Evolutionary conservation across 306 rosid genomes (phyloP).

Genomic region (Lupinus albus): DNA sequence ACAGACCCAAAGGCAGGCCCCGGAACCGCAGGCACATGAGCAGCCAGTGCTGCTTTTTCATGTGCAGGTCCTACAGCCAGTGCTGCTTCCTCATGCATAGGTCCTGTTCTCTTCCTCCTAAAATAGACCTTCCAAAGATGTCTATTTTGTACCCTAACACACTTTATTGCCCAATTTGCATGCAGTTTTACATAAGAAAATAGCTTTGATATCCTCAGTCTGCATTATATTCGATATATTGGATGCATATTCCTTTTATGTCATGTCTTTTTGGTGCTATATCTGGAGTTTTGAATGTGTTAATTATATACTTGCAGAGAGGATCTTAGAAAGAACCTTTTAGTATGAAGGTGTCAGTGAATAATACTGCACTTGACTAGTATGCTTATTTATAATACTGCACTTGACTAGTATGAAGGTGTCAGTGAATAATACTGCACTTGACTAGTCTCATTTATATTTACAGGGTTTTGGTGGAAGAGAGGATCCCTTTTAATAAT

Average conservation of each 20-base stretch:
- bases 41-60: too few species aligned
- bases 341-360: not conserved
- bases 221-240: conserved; percentile 1
- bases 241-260: not conserved
- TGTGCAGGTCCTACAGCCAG: too few species aligned
- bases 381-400: not conserved
- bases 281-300: not conserved
- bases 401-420: too few species aligned
- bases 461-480: not conserved
- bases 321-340: not conserved
- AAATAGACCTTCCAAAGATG: too few species aligned
- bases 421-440: not conserved
- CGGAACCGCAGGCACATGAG: too few species aligned
- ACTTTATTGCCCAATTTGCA: not conserved
- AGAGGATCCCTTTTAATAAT: not conserved
- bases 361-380: not conserved
- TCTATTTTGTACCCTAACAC: not conserved
- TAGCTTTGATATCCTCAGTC: not conserved
- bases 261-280: conserved; percentile 13
- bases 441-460: not conserved
- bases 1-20: too few species aligned
- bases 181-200: not conserved
- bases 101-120: too few species aligned
- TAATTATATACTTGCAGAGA: conserved; percentile 1
- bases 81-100: too few species aligned